A percentile compares a stretch with the other conserved stretches of the same genome.
Evolutionary conservation across 768 basidiomycete species (phyloP).

Genomic region (Austroboletus eburneus): DNA sequence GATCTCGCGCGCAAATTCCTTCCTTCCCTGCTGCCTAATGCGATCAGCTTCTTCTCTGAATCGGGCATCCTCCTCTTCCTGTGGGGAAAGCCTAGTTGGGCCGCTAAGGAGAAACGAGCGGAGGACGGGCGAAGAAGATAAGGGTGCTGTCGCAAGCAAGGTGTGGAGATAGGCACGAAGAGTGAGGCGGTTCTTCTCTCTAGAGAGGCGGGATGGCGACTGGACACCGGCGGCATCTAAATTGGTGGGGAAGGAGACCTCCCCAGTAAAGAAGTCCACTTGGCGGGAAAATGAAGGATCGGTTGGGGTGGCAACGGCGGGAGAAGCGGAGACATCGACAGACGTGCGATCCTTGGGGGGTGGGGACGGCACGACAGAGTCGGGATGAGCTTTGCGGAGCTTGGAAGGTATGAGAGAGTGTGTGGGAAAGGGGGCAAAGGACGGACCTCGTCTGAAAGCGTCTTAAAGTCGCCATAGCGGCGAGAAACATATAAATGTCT

Average conservation of each 20-base stretch:
- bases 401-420: constrained; percentile 29
- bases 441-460: constrained; percentile 77
- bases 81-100: constrained; percentile 60
- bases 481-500: constrained; percentile 85
- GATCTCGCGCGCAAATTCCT: constrained; percentile 83
- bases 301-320: constrained; percentile 1
- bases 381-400: constrained; percentile 85
- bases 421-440: background rate
- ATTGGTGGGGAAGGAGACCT: constrained; percentile 64
- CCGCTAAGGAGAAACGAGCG: constrained; percentile 79
- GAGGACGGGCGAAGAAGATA: constrained; percentile 85
- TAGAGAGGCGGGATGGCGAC: constrained; percentile 48
- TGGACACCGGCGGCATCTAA: background rate
- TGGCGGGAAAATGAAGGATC: background rate
- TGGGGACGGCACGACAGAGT: constrained; percentile 74
- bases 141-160: constrained; percentile 61
- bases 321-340: constrained; percentile 43
- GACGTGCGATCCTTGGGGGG: constrained; percentile 86
- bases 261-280: constrained; percentile 53
- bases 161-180: constrained; percentile 89
- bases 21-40: constrained; percentile 81
- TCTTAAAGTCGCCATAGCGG: constrained; percentile 92
- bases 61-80: constrained; percentile 76
- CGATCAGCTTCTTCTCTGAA: constrained; percentile 86
- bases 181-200: constrained; percentile 95